Conservation (phyloP, 345 rosid species). For the Arabidopsis thaliana region TAIR10.1 NC_003070.9:26407501-26408000, state of each 20-base stretch:
- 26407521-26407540: conserved; percentile 24
- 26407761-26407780: conserved; percentile 45
- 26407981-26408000: background rate
- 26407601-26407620: conserved; percentile 17
- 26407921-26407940: conserved; percentile 9
- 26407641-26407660: conserved; percentile 44
- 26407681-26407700: conserved; percentile 43
- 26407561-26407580: conserved; percentile 32
- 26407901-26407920: conserved; percentile 60
- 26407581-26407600: background rate
- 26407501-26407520: conserved; percentile 25
- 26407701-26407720: conserved; percentile 55
- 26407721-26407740: conserved; percentile 48
- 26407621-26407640: conserved; percentile 48
- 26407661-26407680: conserved; percentile 35
- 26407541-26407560: conserved; percentile 51
- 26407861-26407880: conserved; percentile 34
- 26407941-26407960: background rate
- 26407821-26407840: conserved; percentile 39
- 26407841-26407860: conserved; percentile 59
- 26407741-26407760: conserved; percentile 61
- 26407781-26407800: conserved; percentile 18
- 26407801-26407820: conserved; percentile 47
- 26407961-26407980: conserved; percentile 25
- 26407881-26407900: background rate